A percentile compares a stretch with the other conserved stretches of the same genome.
Conservation (phyloP, 208 protist species). For the Perkinsela sp. region DNA sequence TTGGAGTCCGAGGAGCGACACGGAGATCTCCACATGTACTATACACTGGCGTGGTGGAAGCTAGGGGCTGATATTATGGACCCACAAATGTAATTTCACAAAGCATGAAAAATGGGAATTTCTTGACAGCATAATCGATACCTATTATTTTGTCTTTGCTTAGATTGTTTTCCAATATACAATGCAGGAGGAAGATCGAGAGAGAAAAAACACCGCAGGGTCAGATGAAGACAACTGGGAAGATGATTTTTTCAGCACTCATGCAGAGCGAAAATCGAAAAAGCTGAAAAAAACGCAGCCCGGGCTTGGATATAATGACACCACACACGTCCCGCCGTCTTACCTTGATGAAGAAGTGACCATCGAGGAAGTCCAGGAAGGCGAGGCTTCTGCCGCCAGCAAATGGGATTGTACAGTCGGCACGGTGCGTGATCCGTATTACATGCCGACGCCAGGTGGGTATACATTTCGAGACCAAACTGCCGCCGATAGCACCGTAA, state of each 20-base stretch:
- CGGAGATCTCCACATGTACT: constrained; percentile 60
- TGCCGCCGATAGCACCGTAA: neutral
- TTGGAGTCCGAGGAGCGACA: constrained; percentile 46
- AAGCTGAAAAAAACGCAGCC: neutral
- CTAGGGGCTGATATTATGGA: constrained; percentile 56
- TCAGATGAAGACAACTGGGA: neutral
- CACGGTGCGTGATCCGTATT: neutral
- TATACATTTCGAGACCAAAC: neutral
- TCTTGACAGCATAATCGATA: too few relatives aligned
- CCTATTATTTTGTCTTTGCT: too few relatives aligned
- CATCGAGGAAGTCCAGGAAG: neutral
- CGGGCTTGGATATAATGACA: neutral
- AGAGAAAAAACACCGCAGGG: too few relatives aligned
- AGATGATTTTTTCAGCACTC: neutral
- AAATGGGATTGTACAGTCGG: neutral
- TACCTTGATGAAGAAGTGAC: neutral
- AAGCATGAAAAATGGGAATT: too few relatives aligned
- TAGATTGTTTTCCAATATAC: too few relatives aligned
- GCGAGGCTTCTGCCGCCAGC: neutral
- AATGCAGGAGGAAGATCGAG: too few relatives aligned
- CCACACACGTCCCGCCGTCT: neutral
- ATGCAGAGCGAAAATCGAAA: neutral
- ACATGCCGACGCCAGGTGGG: neutral
- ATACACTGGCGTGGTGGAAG: constrained; percentile 61
- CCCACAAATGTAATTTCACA: neutral